Evolutionary conservation across 129 eudicot species (phyloP), one percentile per base, ranked within the genome.

Genomic region (Lactuca sativa): DNA sequence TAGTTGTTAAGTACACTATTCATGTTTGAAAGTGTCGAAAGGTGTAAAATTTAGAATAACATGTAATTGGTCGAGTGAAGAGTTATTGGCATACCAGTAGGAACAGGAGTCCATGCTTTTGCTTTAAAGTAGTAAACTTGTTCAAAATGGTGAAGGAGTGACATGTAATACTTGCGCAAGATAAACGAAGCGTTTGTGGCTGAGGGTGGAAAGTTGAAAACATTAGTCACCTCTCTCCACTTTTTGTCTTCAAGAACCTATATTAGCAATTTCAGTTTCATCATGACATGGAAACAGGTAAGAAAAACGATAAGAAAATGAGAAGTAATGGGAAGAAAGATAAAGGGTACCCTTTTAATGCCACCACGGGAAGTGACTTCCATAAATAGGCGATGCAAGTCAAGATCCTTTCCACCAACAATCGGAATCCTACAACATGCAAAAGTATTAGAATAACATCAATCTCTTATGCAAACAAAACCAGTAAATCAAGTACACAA

Each of bases 321-420:
- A 67, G 17, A 55, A 53, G 36, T 36, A 69, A 55, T 38, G 43
- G n/a, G 37, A 44, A 13, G 15, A 68, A 71, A 55, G 21, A 62
- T 59, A 21, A 21, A 56, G 12, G 25, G 58, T 65, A 85, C 95
- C 97, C 80, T 91, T 37, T 72, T 76, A 72, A 91, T 74, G 75
- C 95, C 97, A 54, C 95, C 97, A 59, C 97, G 95, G 44, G 95
- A 69, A 79, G 97, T 87, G 38, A 91, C 97, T 84, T 87, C 95
- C 62, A 87, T 84, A 70, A 91, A 91, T 66, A 87, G 86, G 70
- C 82, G 90, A 77, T 87, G 88, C 83, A 91, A 80, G 69, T 91
- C 88, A 59, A 91, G 78, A 56, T 83, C 95, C 74, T 69, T 83
- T 16, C 97, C 97, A 31, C 97, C 95, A 59, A 87, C 87, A 59